phyloP scores from a whole-genome alignment of 2,329 filamentous ascomycete genomes.

The Diaporthe citriasiana region DNA sequence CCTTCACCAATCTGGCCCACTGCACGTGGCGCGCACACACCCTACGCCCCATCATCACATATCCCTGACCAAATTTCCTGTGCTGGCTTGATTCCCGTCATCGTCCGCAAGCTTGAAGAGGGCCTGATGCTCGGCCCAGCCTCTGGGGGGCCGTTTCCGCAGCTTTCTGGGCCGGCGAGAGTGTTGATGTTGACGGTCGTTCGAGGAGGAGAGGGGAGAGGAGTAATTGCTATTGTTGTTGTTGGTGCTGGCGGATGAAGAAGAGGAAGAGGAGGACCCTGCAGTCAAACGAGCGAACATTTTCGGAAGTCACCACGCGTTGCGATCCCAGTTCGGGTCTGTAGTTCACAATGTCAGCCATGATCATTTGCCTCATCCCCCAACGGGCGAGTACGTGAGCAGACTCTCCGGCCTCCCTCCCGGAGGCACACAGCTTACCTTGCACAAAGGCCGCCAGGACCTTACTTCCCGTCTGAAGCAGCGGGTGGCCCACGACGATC shows the following conservation, averaged over 20 bases:
- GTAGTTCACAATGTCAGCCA: slow-evolving; percentile 15
- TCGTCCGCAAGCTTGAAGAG: slow-evolving; percentile 45
- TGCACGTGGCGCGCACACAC: not conserved
- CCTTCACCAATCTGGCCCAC: slow-evolving; percentile 28
- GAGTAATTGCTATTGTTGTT: slow-evolving; percentile 43
- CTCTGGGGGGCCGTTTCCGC: slow-evolving; percentile 56
- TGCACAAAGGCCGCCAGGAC: slow-evolving; percentile 97
- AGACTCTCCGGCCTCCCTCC: not conserved
- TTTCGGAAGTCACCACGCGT: slow-evolving; percentile 78
- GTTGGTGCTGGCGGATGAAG: slow-evolving; percentile 29
- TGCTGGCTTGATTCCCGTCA: slow-evolving; percentile 21
- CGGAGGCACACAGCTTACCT: slow-evolving; percentile 69
- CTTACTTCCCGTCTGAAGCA: slow-evolving; percentile 97
- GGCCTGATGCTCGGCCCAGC: slow-evolving; percentile 49
- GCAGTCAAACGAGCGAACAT: slow-evolving; percentile 50
- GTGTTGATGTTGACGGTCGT: slow-evolving; percentile 43
- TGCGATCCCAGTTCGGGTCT: slow-evolving; percentile 93
- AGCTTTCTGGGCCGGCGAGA: slow-evolving; percentile 57
- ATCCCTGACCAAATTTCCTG: not conserved
- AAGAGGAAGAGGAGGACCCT: slow-evolving; percentile 40
- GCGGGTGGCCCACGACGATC: slow-evolving; percentile 96
- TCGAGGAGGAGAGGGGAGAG: slow-evolving; percentile 24
- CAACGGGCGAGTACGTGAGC: not conserved
- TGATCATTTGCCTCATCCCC: not conserved
- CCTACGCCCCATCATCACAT: slow-evolving; percentile 22